Percentiles rank a stretch among this genome's conserved stretches.
These are phyloP conservation scores for Spathaspora hagerdaliae DNA, from an alignment of 805 yeast species.

Conservation along the genomic window DNA sequence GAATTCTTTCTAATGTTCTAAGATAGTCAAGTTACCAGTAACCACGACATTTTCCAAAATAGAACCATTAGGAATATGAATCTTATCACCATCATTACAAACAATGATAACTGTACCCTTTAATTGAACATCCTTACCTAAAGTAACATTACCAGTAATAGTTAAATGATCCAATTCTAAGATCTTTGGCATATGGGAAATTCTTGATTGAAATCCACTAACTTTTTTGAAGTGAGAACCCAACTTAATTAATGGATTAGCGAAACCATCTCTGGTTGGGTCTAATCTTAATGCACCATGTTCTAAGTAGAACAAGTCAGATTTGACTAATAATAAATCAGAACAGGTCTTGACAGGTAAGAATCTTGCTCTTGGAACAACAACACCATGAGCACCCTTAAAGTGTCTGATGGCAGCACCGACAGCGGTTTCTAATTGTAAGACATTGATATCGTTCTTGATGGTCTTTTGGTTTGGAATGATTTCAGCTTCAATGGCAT, in stretches of 20 bases:
- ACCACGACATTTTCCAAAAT: slow-evolving; percentile 93
- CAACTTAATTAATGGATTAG: slow-evolving; percentile 90
- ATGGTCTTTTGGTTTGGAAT: slow-evolving; percentile 92
- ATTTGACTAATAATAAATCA: slow-evolving; percentile 88
- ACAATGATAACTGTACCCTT: slow-evolving; percentile 98
- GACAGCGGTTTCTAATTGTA: slow-evolving; percentile 97
- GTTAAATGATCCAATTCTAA: slow-evolving; percentile 96
- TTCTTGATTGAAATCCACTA: slow-evolving; percentile 81
- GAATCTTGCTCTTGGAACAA: slow-evolving; percentile 96
- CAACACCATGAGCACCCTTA: slow-evolving; percentile 93
- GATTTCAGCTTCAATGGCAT: slow-evolving; percentile 84
- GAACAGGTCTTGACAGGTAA: slow-evolving; percentile 98
- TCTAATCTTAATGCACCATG: slow-evolving; percentile 89
- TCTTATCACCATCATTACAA: slow-evolving; percentile 93
- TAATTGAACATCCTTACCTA: slow-evolving; percentile 86
- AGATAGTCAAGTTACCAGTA: slow-evolving; percentile 91
- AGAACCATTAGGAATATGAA: slow-evolving; percentile 96
- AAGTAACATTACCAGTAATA: slow-evolving; percentile 90
- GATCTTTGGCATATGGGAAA: slow-evolving; percentile 93
- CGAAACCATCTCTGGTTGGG: slow-evolving; percentile 81
- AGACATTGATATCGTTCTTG: slow-evolving; percentile 73
- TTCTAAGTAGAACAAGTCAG: slow-evolving; percentile 85
- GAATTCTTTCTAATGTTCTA: slow-evolving; percentile 61
- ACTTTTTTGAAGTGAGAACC: slow-evolving; percentile 98
- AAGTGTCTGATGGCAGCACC: slow-evolving; percentile 99